A percentile compares a stretch with the other conserved stretches of the same genome.
Evolutionary conservation across 495 filamentous ascomycete genomes (phyloP).

Genomic region (Aspergillus sparsus): DNA sequence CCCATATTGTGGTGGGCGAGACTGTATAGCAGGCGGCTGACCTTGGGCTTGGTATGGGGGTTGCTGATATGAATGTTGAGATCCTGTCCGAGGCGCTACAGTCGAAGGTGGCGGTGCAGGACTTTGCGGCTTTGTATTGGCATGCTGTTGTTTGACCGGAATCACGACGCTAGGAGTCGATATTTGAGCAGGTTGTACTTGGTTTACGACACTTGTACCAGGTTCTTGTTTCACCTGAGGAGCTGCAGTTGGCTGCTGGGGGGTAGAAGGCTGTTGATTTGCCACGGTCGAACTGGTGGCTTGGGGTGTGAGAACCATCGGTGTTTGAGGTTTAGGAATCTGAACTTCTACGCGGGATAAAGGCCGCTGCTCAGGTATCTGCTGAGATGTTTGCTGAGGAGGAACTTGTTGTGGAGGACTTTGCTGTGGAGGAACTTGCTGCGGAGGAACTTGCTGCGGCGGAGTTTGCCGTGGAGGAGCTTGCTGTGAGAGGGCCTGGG

Average conservation of each 20-base stretch:
- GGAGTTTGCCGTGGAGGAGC: slow-evolving; percentile 25
- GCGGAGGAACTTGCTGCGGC: slow-evolving; percentile 27
- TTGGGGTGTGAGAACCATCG: slow-evolving; percentile 35
- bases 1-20: slow-evolving; percentile 40
- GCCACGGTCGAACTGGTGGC: slow-evolving; percentile 25
- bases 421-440: neutral
- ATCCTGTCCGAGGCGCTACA: slow-evolving; percentile 29
- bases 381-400: neutral
- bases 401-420: slow-evolving; percentile 16
- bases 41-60: slow-evolving; percentile 28
- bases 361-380: slow-evolving; percentile 10
- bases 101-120: slow-evolving; percentile 27
- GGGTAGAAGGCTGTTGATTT: slow-evolving; percentile 25
- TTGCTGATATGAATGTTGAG: slow-evolving; percentile 36
- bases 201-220: slow-evolving; percentile 14
- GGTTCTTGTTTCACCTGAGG: slow-evolving; percentile 42
- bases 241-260: slow-evolving; percentile 21
- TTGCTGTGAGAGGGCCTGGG: slow-evolving; percentile 16
- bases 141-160: slow-evolving; percentile 13
- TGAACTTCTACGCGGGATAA: slow-evolving; percentile 29
- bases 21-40: slow-evolving; percentile 40
- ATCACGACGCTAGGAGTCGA: slow-evolving; percentile 25
- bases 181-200: slow-evolving; percentile 23
- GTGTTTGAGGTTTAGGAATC: slow-evolving; percentile 33
- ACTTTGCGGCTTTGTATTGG: slow-evolving; percentile 24